Base-by-base conservation (phyloP, 345 rosid genomes). In the Eutrema yunnanense region DNA sequence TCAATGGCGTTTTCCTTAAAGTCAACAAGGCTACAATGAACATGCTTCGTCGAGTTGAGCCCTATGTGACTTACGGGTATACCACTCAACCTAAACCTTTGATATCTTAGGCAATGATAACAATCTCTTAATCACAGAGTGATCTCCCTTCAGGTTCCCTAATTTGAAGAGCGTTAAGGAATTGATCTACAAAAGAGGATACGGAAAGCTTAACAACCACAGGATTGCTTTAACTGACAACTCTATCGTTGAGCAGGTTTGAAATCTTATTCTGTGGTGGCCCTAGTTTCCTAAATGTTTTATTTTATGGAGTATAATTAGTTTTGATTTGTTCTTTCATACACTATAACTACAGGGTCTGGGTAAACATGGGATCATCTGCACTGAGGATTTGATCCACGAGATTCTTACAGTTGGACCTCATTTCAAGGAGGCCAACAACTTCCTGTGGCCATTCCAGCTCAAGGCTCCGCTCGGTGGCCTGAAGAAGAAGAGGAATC, bases 381-480 rank as follows among this genome's bases (percentile, higher is more conserved):
- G 90, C 71, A 62, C 67, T 34, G 98, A 93, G 70, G 98, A 88
- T 78, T 80, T 93, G 27, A 85, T 93, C 69, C 97, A 93, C 42
- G 98, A 91, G 80, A 89, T 94, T 41, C 62, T 89, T 81, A 89
- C 92, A 0, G 97, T 94, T 0, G 98, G 98, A 11, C 96, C 96
- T 37, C 96, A 91, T 63, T 94, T 94, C 80, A 94, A 91, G 85
- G 91, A 94, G 75, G 97, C 97, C 86, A 58, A 88, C 85, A 76
- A 89, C 87, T 94, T 87, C 81, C 67, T 91, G 10, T 94, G 97
- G 98, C 97, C 97, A 6, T 94, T 94, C 81, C 85, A 94, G 86
- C 91, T 94, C 6, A 94, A 86, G 84, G 97, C 98, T 4, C 98
- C 98, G 0, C 75, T 85, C 50, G 90, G 96, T 33, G 98, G 97